Evolutionary conservation across 2,329 filamentous ascomycete genomes (phyloP), one percentile per base, ranked within the genome.

Genomic region (Arthroderma sp.): DNA sequence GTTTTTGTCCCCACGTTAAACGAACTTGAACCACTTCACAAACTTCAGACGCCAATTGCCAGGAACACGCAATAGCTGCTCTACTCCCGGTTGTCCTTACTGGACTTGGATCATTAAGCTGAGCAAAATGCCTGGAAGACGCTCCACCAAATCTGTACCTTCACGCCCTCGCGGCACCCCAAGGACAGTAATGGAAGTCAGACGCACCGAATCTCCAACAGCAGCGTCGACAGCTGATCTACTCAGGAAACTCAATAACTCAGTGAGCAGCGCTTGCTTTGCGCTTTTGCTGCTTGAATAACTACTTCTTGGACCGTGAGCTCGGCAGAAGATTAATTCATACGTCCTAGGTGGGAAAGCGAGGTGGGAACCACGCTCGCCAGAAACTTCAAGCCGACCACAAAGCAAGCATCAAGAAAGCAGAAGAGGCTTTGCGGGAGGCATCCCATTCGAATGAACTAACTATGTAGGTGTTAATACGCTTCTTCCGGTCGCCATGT

Each of bases 341-440:
- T 22, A 22, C 15, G 15, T 22, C 15, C 22, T 37, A 53, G 51
- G 36, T 45, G 27, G 43, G 48, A 41, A 46, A 49, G 38, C 43
- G 38, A 39, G 34, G 27, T 27, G 39, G 36, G n/a, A 46, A 29
- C 10, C 33, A 46, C 9, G 37, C n/a, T 4, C 47, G 50, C 40
- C 47, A 50, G 36, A 46, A 48, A 37, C 44, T 53, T 29, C 47
- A 49, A 29, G 40, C 36, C 31, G 48, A 52, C 7, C 50, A 53
- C 41, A 46, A 44, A 29, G 36, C 43, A 15, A 29, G 29, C 29
- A 42, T 52, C n/a, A 48, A 46, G 30, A 50, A 50, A 27, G 27
- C 34, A 6, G 50, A 52, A 32, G 43, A 46, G 15, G 43, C 34
- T 3, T 40, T 54, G 6, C 32, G 32, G 6, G 44, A 48, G 15